Percentiles rank a stretch among this genome's conserved stretches.
Conservation (phyloP, 306 rosid species). For the Cajanus cajan region DNA sequence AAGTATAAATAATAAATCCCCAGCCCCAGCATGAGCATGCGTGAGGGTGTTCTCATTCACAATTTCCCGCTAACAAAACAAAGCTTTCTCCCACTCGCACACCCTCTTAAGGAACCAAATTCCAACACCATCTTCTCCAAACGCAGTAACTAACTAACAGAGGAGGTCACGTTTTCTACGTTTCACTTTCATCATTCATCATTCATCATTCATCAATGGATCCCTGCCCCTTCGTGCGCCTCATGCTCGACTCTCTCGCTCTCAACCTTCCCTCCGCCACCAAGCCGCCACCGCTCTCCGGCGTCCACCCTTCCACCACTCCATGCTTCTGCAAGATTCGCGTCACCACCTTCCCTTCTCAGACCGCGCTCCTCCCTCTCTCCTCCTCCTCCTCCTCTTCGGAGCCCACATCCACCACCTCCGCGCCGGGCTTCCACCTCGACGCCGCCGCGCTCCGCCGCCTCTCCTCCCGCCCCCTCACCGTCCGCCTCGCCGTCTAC, state of each 20-base stretch:
- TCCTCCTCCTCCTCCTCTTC: conserved; percentile 23
- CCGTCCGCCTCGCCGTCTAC: conserved; percentile 58
- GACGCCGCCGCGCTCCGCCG: conserved; percentile 57
- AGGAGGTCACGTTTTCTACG: too few relatives aligned
- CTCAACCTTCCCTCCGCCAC: conserved; percentile 65
- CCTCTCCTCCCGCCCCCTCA: conserved; percentile 42
- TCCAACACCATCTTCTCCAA: too few relatives aligned
- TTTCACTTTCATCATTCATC: background rate
- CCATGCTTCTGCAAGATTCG: conserved; percentile 80
- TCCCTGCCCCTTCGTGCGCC: conserved; percentile 82
- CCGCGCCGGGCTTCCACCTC: conserved; percentile 61
- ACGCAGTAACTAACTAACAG: too few relatives aligned
- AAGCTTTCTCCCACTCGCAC: too few relatives aligned
- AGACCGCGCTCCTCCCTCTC: conserved; percentile 69
- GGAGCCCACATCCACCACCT: conserved; percentile 49
- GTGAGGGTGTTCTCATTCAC: too few relatives aligned
- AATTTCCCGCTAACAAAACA: too few relatives aligned
- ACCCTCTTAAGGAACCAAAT: too few relatives aligned
- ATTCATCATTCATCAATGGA: conserved; percentile 41
- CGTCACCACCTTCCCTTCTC: conserved; percentile 54
- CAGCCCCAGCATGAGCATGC: too few relatives aligned
- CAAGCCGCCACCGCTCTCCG: conserved; percentile 45
- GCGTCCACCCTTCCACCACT: conserved; percentile 79
- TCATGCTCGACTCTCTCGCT: conserved; percentile 63
- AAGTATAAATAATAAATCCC: too few relatives aligned